phyloP scores from a whole-genome alignment of 179 eudicot species.

The Camellia oleifera region DNA sequence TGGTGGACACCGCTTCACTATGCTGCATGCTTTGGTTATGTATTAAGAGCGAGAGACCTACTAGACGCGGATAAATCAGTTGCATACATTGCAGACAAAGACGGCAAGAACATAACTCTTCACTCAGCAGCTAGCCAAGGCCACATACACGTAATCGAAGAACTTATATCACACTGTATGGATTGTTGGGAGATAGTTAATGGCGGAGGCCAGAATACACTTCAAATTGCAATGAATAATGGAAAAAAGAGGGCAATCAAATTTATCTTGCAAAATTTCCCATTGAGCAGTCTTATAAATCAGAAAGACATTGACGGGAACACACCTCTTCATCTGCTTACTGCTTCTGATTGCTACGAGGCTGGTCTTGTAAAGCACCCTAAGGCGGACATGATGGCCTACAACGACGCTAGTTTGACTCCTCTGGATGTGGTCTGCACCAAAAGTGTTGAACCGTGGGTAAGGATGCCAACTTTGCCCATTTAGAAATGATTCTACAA shows the following conservation, averaged over 20 bases:
- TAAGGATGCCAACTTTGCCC: background rate
- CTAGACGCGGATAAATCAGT: constrained; percentile 10
- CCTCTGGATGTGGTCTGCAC: constrained; percentile 3
- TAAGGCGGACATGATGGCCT: constrained; percentile 10
- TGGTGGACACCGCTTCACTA: constrained; percentile 31
- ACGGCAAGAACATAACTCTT: constrained; percentile 17
- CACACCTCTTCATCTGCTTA: constrained; percentile 23
- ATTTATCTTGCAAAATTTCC: constrained; percentile 7
- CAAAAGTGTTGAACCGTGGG: background rate
- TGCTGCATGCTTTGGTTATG: constrained; percentile 22
- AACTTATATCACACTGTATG: constrained; percentile 20
- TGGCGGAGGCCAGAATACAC: constrained; percentile 23
- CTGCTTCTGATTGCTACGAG: constrained; percentile 7
- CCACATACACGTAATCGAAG: constrained; percentile 13
- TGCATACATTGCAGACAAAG: constrained; percentile 11
- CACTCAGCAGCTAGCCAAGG: constrained; percentile 31
- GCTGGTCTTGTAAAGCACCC: background rate
- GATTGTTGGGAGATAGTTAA: constrained; percentile 29
- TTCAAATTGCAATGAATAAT: constrained; percentile 20
- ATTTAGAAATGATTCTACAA: too few species aligned
- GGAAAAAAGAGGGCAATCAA: background rate
- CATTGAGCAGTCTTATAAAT: constrained; percentile 16
- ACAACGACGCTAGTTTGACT: constrained; percentile 8
- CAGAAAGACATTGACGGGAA: constrained; percentile 25
- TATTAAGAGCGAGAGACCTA: constrained; percentile 5